Conservation (phyloP, 192 early-diverging fungal species). For the Haplosporangium gracile region DNA sequence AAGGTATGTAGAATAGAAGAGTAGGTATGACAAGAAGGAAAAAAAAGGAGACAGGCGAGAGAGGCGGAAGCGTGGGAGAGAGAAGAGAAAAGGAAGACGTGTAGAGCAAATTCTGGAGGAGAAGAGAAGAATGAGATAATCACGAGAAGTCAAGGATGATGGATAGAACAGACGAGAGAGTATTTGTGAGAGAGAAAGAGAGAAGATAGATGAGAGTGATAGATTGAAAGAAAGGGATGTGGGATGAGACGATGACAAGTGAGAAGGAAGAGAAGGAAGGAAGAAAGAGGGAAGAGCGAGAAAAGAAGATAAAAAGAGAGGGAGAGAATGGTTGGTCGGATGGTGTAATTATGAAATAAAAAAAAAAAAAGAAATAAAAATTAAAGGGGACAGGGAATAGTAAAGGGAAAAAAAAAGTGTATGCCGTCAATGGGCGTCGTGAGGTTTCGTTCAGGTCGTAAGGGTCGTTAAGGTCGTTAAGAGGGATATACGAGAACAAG, state of each 20-base stretch:
- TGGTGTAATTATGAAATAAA: neutral
- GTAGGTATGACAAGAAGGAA: neutral
- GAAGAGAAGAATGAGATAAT: constrained; percentile 1
- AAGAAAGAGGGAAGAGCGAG: neutral
- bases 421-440: neutral
- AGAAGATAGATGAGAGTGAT: too few relatives aligned
- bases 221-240: too few relatives aligned
- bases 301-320: neutral
- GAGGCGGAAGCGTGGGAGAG: neutral
- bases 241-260: neutral
- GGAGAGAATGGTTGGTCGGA: neutral
- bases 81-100: neutral
- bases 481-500: too few relatives aligned
- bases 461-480: neutral
- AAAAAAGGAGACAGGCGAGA: neutral
- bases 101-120: neutral
- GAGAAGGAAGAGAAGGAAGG: neutral
- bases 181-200: neutral
- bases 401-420: neutral
- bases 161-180: neutral
- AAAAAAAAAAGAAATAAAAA: neutral
- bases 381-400: constrained; percentile 5
- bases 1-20: neutral
- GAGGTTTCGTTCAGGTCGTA: neutral
- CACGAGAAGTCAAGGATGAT: neutral